Conservation (phyloP, 768 basidiomycete species). For the Aureoboletus auriporus region DNA sequence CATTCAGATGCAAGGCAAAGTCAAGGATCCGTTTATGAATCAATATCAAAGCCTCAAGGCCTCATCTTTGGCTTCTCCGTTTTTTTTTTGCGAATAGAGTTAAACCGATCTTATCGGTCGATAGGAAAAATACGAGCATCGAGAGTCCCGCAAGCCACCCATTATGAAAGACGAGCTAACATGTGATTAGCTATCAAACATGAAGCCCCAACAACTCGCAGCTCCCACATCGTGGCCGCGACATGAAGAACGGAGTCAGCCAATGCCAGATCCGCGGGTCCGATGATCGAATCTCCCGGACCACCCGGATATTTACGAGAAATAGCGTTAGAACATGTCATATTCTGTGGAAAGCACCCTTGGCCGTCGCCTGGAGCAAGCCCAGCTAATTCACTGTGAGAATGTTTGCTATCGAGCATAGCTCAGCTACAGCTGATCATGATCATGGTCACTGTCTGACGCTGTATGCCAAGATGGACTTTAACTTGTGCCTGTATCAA, state of each 20-base stretch:
- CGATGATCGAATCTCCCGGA: constrained; percentile 24
- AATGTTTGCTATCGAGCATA: too few species aligned
- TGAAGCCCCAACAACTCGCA: neutral
- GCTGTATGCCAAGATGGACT: too few species aligned
- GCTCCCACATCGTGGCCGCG: constrained; percentile 37
- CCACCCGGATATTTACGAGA: constrained; percentile 2
- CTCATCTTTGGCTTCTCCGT: constrained; percentile 24
- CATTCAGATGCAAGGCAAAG: constrained; percentile 13
- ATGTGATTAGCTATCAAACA: neutral
- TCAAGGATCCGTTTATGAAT: constrained; percentile 21
- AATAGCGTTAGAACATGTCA: constrained; percentile 31
- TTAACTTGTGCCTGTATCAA: too few species aligned
- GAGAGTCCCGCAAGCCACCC: constrained; percentile 35
- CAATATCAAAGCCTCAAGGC: constrained; percentile 3
- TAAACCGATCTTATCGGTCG: constrained; percentile 34
- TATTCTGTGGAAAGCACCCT: too few species aligned
- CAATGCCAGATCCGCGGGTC: constrained; percentile 42
- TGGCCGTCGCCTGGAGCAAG: too few species aligned
- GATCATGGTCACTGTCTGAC: too few species aligned
- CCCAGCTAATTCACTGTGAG: too few species aligned
- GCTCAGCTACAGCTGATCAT: too few species aligned
- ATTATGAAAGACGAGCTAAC: constrained; percentile 31
- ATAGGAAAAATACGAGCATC: constrained; percentile 30
- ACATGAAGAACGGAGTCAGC: constrained; percentile 39
- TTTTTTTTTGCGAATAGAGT: constrained; percentile 34